Base-by-base conservation (phyloP, 2,329 filamentous ascomycete genomes). In the Epichloe bromicola region DNA sequence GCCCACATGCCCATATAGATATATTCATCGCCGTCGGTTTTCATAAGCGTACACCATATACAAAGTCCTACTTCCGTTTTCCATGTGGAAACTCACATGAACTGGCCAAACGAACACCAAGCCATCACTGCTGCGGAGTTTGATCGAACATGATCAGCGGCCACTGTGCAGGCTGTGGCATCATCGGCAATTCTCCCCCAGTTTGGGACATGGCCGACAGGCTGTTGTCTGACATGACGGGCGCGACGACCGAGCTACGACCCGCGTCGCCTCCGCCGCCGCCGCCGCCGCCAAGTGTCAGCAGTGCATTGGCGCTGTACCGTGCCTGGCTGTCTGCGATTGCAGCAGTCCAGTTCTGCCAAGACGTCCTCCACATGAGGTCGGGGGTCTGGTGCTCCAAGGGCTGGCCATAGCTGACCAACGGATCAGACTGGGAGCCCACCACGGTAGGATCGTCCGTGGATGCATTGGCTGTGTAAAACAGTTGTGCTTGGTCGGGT, bases 291-390 rank as follows among this genome's bases (percentile, higher is more conserved):
- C 71, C 73, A 3, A 78, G 63, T 1, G 69, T 73, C 55, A 78
- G 63, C 12, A 78, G 62, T 14, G 74, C 69, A 44, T 67, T 72
- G 30, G 74, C 74, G 53, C 71, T 72, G 60, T 72, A 76, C 23
- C 72, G 67, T 43, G 75, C 72, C 52, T 74, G 72, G 36, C 63
- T 71, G 55, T 75, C 71, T 36, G 71, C 68, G 30, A 79, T 72
- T 49, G 74, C 73, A 0, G 70, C 67, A 8, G 74, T 73, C 76
- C 76, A 79, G 61, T 78, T 72, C 15, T 75, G 69, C 75, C 75
- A 79, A 0, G 73, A 67, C 53, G 72, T 77, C 7, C 65, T 67
- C 65, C 62, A 69, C 55, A 67, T 61, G 53, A 61, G 60, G n/a
- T 65, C 63, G 5, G 61, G 49, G 1, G 56, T 43, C 6, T 59